Percentiles rank a stretch among this genome's conserved stretches.
Conservation (phyloP, 2,329 filamentous ascomycete genomes). For the Atkinsonella texensis region DNA sequence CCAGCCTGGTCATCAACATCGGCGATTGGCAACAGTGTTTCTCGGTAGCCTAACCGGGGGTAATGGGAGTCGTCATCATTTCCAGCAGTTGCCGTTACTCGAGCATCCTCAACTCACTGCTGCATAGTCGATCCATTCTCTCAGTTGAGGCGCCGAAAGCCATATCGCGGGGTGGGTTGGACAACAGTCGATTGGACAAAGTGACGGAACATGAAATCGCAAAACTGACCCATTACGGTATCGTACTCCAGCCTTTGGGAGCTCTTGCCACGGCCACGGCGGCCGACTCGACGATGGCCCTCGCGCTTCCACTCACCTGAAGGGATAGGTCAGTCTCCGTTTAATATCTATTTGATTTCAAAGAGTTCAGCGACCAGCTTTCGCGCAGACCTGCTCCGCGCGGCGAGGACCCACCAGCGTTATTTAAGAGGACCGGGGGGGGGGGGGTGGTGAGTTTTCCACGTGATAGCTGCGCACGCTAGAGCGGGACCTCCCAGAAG, state of each 20-base stretch:
- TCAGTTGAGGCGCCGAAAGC: constrained; percentile 6
- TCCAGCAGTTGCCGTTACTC: constrained; percentile 5
- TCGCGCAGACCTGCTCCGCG: no score
- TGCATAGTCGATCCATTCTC: constrained; percentile 4
- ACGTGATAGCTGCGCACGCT: no score
- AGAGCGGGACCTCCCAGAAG: no score
- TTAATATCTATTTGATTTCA: no score
- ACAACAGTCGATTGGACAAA: background rate
- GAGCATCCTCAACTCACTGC: constrained; percentile 1
- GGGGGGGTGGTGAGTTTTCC: no score
- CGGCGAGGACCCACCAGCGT: no score
- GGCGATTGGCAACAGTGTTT: constrained; percentile 4
- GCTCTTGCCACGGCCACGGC: background rate
- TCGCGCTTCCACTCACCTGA: background rate
- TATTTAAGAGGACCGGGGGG: no score
- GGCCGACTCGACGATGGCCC: background rate
- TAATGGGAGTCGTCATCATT: constrained; percentile 1
- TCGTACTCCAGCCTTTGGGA: background rate
- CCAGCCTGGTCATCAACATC: background rate
- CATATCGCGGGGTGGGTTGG: constrained; percentile 1
- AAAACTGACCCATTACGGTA: background rate
- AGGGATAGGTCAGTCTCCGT: no score
- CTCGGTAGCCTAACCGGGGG: constrained; percentile 4
- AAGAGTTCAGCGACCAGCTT: no score
- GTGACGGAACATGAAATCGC: background rate